These are phyloP conservation scores for Polyplosphaeria fusca DNA, from an alignment of 495 filamentous ascomycete genomes.

Conservation along the genomic window DNA sequence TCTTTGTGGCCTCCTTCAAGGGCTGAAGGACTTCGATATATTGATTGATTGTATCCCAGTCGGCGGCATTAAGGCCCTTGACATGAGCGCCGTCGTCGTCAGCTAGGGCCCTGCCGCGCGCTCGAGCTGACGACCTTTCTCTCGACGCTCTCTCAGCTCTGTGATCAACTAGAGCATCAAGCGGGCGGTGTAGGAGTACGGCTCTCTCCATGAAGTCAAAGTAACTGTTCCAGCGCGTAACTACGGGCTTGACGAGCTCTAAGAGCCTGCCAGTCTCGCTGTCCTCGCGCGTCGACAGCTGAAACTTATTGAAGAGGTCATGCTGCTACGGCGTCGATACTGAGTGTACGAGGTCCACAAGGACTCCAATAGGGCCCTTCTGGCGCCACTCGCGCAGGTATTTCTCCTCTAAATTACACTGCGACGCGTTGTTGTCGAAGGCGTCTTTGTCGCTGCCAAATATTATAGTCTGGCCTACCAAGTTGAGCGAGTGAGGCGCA, in stretches of 20 bases:
- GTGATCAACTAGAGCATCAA: neutral
- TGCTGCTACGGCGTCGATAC: no score
- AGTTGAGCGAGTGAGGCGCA: slow-evolving; percentile 8
- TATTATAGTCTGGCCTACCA: slow-evolving; percentile 1
- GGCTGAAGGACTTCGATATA: slow-evolving; percentile 1
- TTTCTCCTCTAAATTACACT: neutral
- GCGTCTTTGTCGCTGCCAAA: neutral
- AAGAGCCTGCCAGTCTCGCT: neutral
- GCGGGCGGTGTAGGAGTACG: neutral
- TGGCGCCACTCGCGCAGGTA: neutral
- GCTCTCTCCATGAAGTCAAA: neutral
- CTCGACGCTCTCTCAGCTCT: no score
- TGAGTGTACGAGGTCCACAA: no score
- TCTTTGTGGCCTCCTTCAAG: slow-evolving; percentile 6
- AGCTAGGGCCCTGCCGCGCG: no score
- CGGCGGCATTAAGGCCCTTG: slow-evolving; percentile 2
- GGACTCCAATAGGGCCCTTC: no score
- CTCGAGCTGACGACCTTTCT: neutral
- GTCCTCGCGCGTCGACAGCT: neutral
- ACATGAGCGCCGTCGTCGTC: neutral
- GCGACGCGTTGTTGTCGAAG: neutral
- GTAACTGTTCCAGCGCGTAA: no score
- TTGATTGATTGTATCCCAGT: slow-evolving; percentile 1
- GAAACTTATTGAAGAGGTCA: no score
- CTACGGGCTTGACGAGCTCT: neutral